A percentile compares a stretch with the other conserved stretches of the same genome.
These are phyloP conservation scores for Rhizopogon salebrosus DNA, from an alignment of 768 basidiomycete genomes.

Conservation along the genomic window DNA sequence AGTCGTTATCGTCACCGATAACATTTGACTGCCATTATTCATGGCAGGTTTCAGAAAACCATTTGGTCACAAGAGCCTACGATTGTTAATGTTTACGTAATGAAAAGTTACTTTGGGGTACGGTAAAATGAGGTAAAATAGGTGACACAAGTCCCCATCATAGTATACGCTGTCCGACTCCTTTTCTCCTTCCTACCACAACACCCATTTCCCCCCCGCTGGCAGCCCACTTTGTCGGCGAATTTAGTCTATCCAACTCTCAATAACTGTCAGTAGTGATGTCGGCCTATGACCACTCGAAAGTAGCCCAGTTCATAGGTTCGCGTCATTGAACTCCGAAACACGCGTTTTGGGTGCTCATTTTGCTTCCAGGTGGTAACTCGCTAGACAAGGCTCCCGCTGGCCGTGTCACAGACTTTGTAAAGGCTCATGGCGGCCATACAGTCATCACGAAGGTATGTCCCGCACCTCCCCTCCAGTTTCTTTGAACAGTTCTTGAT, in stretches of 20 bases:
- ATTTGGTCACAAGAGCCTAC: no score
- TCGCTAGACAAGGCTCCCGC: slow-evolving; percentile 79
- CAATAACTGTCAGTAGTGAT: slow-evolving; percentile 12
- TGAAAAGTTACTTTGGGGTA: slow-evolving; percentile 27
- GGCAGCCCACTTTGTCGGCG: slow-evolving; percentile 4
- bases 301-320: slow-evolving; percentile 65
- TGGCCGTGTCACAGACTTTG: slow-evolving; percentile 84
- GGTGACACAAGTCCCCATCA: slow-evolving; percentile 6
- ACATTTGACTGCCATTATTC: no score
- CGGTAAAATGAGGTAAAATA: slow-evolving; percentile 16
- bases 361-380: slow-evolving; percentile 73
- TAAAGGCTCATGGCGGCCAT: slow-evolving; percentile 87
- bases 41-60: no score
- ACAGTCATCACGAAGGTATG: slow-evolving; percentile 97
- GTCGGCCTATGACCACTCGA: slow-evolving; percentile 48
- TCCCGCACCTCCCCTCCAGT: slow-evolving; percentile 5
- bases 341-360: slow-evolving; percentile 10
- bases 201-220: slow-evolving; percentile 10
- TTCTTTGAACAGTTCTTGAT: background rate
- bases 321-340: slow-evolving; percentile 8
- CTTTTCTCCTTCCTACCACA: slow-evolving; percentile 15
- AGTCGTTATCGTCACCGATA: background rate
- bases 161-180: background rate
- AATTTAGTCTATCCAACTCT: slow-evolving; percentile 1
- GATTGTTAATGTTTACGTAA: slow-evolving; percentile 21